phyloP scores from a whole-genome alignment of 345 rosid genomes.

The Citrus hindsii region DNA sequence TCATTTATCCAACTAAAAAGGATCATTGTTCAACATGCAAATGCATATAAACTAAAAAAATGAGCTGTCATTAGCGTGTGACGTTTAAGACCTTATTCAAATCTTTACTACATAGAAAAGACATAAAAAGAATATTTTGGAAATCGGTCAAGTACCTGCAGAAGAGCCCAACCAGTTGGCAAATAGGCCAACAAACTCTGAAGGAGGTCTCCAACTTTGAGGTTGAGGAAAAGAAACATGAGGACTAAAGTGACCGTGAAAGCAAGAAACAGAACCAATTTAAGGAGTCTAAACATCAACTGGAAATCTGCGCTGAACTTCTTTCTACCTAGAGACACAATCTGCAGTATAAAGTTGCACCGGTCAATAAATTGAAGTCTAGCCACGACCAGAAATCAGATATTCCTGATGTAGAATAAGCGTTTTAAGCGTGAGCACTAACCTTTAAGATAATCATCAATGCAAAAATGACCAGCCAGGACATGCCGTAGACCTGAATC shows the following conservation, averaged over 20 bases:
- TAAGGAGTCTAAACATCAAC: slow-evolving; percentile 88
- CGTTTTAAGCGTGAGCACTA: slow-evolving; percentile 5
- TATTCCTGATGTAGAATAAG: not conserved
- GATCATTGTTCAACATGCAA: not conserved
- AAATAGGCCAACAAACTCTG: slow-evolving; percentile 81
- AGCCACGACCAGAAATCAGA: not conserved
- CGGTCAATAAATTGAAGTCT: not conserved
- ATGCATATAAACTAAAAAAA: not conserved
- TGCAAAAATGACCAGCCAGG: slow-evolving; percentile 90
- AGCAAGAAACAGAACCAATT: slow-evolving; percentile 70
- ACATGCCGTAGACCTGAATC: slow-evolving; percentile 72
- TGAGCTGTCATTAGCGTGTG: not conserved
- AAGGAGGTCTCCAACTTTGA: slow-evolving; percentile 78
- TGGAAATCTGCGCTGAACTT: slow-evolving; percentile 97
- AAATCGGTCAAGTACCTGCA: slow-evolving; percentile 42
- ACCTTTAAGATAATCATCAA: slow-evolving; percentile 81
- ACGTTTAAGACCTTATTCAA: not conserved
- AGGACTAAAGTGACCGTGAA: slow-evolving; percentile 49
- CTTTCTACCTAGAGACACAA: slow-evolving; percentile 93
- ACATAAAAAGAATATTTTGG: not conserved
- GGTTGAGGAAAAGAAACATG: slow-evolving; percentile 69
- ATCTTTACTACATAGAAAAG: not conserved
- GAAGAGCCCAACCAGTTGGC: slow-evolving; percentile 93
- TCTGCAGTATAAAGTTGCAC: slow-evolving; percentile 39
- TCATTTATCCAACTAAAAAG: not conserved